These are phyloP conservation scores for Solanum appendiculatum DNA, from an alignment of 257 asterid species.

Conservation along the genomic window DNA sequence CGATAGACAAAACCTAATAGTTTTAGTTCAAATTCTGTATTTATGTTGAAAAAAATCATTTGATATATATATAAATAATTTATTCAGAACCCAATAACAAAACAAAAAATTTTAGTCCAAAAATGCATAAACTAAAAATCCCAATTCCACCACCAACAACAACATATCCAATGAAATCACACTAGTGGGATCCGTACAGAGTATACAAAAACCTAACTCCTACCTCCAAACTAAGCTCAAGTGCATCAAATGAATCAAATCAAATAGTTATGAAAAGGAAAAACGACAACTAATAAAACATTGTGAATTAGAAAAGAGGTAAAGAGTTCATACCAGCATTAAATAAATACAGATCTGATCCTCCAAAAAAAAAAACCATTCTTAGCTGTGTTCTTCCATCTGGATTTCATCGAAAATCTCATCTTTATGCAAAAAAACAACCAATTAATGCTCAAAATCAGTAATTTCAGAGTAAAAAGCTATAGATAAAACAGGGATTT, in stretches of 20 bases:
- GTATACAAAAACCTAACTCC: background rate
- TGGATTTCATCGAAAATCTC: background rate
- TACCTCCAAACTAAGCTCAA: background rate
- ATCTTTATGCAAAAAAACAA: too few relatives aligned
- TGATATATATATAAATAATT: too few relatives aligned
- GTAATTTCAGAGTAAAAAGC: background rate
- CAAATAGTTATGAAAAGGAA: background rate
- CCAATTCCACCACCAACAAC: background rate
- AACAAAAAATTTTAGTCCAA: background rate
- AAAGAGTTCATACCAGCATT: background rate
- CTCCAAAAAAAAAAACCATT: background rate
- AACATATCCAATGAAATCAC: background rate
- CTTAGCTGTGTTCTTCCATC: background rate
- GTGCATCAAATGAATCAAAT: background rate
- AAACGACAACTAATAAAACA: background rate
- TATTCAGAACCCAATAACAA: background rate
- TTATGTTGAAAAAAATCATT: background rate
- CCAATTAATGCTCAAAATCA: too few relatives aligned
- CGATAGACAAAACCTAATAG: background rate
- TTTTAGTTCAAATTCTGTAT: background rate
- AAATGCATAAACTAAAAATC: background rate
- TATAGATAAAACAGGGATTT: too few relatives aligned
- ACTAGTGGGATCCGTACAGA: accelerated
- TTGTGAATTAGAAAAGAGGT: background rate
- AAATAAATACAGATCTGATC: background rate